A percentile compares a stretch with the other conserved stretches of the same genome.
Conservation (phyloP, 495 filamentous ascomycete species). For the Astrothelium macrocarpum region DNA sequence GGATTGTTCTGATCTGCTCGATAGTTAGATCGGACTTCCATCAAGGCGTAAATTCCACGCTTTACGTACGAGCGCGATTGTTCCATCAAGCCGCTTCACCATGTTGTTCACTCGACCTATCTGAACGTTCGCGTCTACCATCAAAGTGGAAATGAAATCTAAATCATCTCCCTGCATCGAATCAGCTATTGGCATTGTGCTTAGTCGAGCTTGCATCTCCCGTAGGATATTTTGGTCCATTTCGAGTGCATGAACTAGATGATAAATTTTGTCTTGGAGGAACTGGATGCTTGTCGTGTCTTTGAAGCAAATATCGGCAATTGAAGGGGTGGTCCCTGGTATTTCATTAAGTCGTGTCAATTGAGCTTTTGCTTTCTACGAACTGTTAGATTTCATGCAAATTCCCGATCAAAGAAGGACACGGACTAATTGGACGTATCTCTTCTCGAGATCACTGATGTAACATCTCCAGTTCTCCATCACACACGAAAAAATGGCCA, state of each 20-base stretch:
- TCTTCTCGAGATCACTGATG: neutral
- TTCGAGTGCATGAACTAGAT: neutral
- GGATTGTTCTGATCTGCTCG: neutral
- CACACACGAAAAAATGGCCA: neutral
- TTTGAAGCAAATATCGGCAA: neutral
- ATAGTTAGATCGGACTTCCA: neutral
- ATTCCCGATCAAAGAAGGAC: neutral
- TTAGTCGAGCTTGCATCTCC: neutral
- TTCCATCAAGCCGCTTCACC: neutral
- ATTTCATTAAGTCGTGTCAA: neutral
- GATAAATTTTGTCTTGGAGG: neutral
- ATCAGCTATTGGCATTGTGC: neutral
- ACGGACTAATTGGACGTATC: neutral
- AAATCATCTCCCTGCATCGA: neutral
- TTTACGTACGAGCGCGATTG: neutral
- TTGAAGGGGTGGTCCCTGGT: neutral
- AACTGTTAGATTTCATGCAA: neutral
- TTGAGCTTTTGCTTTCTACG: neutral
- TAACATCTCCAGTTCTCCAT: slow-evolving; percentile 6
- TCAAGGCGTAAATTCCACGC: neutral
- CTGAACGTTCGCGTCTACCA: neutral
- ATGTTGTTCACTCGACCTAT: neutral
- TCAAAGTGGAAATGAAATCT: neutral
- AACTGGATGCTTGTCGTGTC: neutral
- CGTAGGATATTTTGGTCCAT: neutral